Percentiles rank a stretch among this genome's conserved stretches.
phyloP scores from a whole-genome alignment of 768 basidiomycete genomes.

The Daedaleopsis nitida region DNA sequence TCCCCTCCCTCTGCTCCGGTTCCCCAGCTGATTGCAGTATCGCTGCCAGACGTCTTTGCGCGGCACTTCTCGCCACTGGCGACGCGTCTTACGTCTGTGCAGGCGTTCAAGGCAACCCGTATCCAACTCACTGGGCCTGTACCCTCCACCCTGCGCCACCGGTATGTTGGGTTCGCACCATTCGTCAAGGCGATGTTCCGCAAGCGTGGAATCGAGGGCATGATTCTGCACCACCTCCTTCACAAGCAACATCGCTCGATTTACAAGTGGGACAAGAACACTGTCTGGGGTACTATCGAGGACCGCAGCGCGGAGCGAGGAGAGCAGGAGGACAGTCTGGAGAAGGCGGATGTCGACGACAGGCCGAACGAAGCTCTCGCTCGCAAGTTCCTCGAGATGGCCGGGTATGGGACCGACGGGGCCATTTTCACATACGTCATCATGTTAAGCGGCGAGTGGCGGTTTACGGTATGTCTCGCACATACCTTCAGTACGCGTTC shows the following conservation, averaged over 20 bases:
- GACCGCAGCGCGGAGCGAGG: constrained; percentile 10
- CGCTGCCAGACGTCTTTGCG: constrained; percentile 30
- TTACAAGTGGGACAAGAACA: constrained; percentile 40
- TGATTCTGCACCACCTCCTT: constrained; percentile 39
- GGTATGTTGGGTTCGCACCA: constrained; percentile 41
- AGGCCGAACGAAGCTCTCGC: constrained; percentile 28
- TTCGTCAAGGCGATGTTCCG: constrained; percentile 46
- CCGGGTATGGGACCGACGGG: constrained; percentile 42
- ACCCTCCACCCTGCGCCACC: constrained; percentile 38
- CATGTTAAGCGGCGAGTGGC: constrained; percentile 43
- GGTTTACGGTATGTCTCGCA: constrained; percentile 36
- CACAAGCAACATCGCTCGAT: constrained; percentile 43
- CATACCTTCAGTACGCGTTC: not conserved
- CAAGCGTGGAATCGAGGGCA: constrained; percentile 38
- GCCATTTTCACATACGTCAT: constrained; percentile 49
- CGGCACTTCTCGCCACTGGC: constrained; percentile 45
- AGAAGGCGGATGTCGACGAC: not conserved
- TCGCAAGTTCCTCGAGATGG: constrained; percentile 44
- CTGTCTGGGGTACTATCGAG: constrained; percentile 37
- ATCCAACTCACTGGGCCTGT: constrained; percentile 47
- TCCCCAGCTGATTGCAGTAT: not conserved
- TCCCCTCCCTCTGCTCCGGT: not conserved
- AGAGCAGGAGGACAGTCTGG: not conserved
- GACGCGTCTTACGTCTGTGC: constrained; percentile 24
- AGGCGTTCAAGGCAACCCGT: constrained; percentile 46